These are phyloP conservation scores for Aaosphaeria pasadenensis DNA, from an alignment of 2,329 filamentous ascomycete species.

Conservation along the genomic window DNA sequence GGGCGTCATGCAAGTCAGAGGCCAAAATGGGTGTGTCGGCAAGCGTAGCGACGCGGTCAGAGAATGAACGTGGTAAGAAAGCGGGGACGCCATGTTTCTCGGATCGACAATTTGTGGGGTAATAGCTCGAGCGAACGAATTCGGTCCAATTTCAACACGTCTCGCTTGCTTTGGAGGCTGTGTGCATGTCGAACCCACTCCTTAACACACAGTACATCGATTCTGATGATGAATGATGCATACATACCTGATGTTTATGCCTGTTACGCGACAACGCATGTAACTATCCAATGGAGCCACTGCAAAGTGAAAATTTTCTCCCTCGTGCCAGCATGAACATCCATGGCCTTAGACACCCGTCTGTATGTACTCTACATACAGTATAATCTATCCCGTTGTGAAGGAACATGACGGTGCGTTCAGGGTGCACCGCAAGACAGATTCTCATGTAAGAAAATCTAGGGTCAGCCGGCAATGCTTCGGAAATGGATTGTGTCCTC, in stretches of 20 bases:
- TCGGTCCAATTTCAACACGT: constrained; percentile 13
- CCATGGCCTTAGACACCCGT: no score
- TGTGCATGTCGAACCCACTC: constrained; percentile 6
- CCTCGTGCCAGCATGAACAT: constrained; percentile 12
- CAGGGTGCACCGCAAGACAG: no score
- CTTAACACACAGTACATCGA: not conserved
- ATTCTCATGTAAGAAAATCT: no score
- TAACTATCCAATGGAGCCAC: constrained; percentile 10
- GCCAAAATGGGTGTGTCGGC: constrained; percentile 5
- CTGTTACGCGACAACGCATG: constrained; percentile 17
- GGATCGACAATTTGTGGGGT: constrained; percentile 38
- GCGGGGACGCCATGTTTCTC: constrained; percentile 25
- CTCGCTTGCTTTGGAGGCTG: constrained; percentile 23
- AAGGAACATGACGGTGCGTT: no score
- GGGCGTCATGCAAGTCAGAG: constrained; percentile 36
- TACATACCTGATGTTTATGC: constrained; percentile 5
- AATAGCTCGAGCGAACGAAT: constrained; percentile 14
- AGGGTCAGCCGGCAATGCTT: not conserved
- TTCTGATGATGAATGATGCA: not conserved
- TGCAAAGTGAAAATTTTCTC: constrained; percentile 14
- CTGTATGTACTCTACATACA: no score
- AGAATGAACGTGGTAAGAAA: constrained; percentile 31
- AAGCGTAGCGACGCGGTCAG: constrained; percentile 15
- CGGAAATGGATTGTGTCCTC: not conserved
- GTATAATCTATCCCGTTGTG: no score